A percentile compares a stretch with the other conserved stretches of the same genome.
Evolutionary conservation across 2,329 filamentous ascomycete genomes (phyloP).

Genomic region (Arthrobotrys sinensis): DNA sequence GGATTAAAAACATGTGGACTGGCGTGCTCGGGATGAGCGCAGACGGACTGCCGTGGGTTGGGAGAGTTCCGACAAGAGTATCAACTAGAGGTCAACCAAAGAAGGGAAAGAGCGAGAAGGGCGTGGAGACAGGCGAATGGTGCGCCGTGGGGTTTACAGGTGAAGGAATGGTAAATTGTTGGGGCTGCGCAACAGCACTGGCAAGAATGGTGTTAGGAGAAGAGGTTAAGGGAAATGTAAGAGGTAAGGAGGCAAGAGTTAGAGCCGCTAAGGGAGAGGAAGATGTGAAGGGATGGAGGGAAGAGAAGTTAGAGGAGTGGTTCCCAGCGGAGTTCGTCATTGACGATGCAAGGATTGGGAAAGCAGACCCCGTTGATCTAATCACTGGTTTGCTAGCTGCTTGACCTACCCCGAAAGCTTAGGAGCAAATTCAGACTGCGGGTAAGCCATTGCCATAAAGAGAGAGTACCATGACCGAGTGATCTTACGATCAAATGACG

Average conservation of each 20-base stretch:
- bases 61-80: conserved; percentile 67
- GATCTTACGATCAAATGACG: no score
- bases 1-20: conserved; percentile 70
- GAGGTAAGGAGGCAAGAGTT: conserved; percentile 31
- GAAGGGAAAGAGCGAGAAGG: conserved; percentile 50
- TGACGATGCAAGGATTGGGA: conserved; percentile 59
- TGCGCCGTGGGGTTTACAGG: conserved; percentile 72
- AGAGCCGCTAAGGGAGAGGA: conserved; percentile 49
- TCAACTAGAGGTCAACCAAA: conserved; percentile 40
- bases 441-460: no score
- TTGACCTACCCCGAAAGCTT: no score
- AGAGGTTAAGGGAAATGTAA: conserved; percentile 33
- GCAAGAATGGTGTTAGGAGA: conserved; percentile 69
- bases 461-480: no score
- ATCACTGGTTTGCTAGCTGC: conserved; percentile 7
- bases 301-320: conserved; percentile 49
- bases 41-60: conserved; percentile 72
- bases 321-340: conserved; percentile 63
- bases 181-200: conserved; percentile 71
- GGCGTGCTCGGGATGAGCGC: conserved; percentile 71
- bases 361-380: conserved; percentile 35
- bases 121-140: conserved; percentile 68
- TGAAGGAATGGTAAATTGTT: conserved; percentile 73
- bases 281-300: conserved; percentile 53
- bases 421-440: no score